Evolutionary conservation across 2,329 filamentous ascomycete genomes (phyloP).

Genomic region (Fusarium chlamydosporum): DNA sequence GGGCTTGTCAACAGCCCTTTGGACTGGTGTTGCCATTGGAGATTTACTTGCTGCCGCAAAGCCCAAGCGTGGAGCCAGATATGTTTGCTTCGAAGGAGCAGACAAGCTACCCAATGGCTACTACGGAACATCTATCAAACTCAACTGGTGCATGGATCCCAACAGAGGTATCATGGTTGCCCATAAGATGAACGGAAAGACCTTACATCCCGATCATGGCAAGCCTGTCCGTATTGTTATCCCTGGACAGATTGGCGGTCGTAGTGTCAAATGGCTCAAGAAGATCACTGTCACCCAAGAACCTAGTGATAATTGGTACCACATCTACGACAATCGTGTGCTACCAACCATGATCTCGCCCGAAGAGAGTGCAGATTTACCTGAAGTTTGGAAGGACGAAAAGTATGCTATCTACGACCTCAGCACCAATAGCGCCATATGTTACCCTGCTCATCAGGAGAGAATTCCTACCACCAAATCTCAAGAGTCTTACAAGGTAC

Average conservation of each 20-base stretch:
- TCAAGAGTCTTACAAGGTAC: constrained; percentile 71
- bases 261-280: constrained; percentile 94
- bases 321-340: constrained; percentile 93
- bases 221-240: constrained; percentile 86
- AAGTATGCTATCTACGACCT: constrained; percentile 94
- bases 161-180: constrained; percentile 89
- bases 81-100: constrained; percentile 92
- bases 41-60: constrained; percentile 78
- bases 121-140: constrained; percentile 89
- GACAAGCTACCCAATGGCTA: constrained; percentile 89
- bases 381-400: constrained; percentile 88
- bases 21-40: constrained; percentile 83
- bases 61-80: constrained; percentile 78
- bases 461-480: constrained; percentile 65
- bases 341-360: constrained; percentile 88
- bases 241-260: constrained; percentile 90
- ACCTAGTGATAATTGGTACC: constrained; percentile 94
- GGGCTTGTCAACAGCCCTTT: constrained; percentile 87
- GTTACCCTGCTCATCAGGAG: constrained; percentile 85
- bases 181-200: constrained; percentile 91
- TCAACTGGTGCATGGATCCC: constrained; percentile 89
- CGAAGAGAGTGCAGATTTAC: constrained; percentile 80
- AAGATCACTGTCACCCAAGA: constrained; percentile 81
- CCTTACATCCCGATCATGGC: constrained; percentile 85
- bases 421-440: constrained; percentile 86